Evolutionary conservation across 345 rosid species (phyloP).

Genomic region (Eucalyptus viminalis): DNA sequence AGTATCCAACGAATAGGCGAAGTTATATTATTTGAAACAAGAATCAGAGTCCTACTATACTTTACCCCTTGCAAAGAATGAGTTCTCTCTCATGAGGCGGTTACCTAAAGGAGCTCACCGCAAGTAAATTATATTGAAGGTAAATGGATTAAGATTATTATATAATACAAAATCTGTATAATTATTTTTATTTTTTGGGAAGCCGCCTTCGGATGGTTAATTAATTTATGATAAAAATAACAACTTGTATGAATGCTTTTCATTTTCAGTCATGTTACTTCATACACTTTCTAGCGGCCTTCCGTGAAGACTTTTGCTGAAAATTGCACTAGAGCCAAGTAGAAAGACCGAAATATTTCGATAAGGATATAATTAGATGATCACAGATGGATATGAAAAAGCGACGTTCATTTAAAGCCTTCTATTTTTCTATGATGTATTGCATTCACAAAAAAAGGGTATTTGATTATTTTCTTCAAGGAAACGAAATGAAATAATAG

Average conservation of each 20-base stretch:
- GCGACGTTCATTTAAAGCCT: background rate
- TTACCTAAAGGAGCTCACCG: no score
- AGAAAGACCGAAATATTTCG: background rate
- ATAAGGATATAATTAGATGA: background rate
- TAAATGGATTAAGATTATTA: no score
- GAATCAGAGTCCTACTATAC: background rate
- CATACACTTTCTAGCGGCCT: background rate
- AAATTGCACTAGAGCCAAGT: background rate
- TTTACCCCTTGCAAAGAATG: background rate
- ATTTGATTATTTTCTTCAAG: background rate
- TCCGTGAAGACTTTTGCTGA: background rate
- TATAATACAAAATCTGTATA: no score
- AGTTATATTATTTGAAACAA: background rate
- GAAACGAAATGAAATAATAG: background rate
- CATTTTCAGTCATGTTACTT: background rate
- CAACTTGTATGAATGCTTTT: background rate
- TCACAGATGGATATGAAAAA: background rate
- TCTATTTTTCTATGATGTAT: no score
- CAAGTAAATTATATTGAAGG: no score
- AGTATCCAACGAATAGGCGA: background rate
- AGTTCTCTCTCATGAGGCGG: background rate
- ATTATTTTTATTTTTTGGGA: no score
- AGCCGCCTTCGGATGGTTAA: no score
- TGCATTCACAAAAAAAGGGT: background rate
- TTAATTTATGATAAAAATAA: no score